phyloP scores from a whole-genome alignment of 129 eudicot species.

The Arctium minus region DNA sequence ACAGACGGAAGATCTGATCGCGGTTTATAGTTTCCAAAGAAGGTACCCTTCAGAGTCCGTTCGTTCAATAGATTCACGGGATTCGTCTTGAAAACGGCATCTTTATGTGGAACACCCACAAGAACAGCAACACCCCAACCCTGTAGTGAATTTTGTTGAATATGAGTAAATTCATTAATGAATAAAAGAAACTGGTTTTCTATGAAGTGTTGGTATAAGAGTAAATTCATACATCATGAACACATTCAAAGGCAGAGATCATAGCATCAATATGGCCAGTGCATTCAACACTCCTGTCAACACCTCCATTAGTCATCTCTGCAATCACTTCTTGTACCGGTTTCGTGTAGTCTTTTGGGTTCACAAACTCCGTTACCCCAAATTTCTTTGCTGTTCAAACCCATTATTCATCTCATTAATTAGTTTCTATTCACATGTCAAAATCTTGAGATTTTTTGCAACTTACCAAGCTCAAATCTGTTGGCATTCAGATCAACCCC shows the following conservation, averaged over 20 bases:
- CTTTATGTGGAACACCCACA: constrained; percentile 73
- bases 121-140: constrained; percentile 87
- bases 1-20: constrained; percentile 64
- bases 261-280: constrained; percentile 58
- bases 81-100: constrained; percentile 61
- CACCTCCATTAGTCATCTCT: constrained; percentile 66
- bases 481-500: constrained; percentile 59
- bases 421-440: background rate
- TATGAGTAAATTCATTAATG: background rate
- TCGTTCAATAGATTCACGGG: constrained; percentile 67
- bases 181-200: background rate
- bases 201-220: background rate
- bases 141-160: constrained; percentile 14
- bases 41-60: constrained; percentile 78
- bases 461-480: constrained; percentile 52
- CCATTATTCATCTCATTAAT: background rate
- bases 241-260: constrained; percentile 77
- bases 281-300: constrained; percentile 49
- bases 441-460: background rate
- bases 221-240: constrained; percentile 50
- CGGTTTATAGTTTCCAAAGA: constrained; percentile 79
- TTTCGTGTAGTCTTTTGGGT: constrained; percentile 55
- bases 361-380: constrained; percentile 59
- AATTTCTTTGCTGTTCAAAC: constrained; percentile 46
- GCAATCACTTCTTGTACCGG: constrained; percentile 73